phyloP scores from a whole-genome alignment of 164 flowering plant species.

The Annona cherimola region DNA sequence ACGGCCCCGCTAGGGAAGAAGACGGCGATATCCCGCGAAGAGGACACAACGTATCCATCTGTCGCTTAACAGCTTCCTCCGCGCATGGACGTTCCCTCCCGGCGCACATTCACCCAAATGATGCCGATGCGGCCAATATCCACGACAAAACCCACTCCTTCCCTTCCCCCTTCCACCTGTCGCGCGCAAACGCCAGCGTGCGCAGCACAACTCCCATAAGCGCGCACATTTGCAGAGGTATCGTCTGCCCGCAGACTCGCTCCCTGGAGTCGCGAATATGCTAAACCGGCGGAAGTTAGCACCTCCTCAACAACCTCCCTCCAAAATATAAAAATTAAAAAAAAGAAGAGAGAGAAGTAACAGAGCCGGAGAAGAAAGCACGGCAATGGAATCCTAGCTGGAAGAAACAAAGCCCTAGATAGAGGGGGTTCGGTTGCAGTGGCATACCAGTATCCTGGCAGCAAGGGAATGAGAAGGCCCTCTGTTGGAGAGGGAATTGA shows the following conservation, averaged over 20 bases:
- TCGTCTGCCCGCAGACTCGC: neutral
- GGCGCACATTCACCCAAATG: neutral
- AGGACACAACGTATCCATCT: no score
- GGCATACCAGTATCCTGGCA: conserved; percentile 70
- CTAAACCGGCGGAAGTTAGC: neutral
- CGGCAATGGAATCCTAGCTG: conserved; percentile 7
- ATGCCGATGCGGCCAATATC: no score
- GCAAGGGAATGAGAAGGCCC: conserved; percentile 89
- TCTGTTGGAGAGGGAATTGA: conserved; percentile 64
- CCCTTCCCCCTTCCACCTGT: neutral
- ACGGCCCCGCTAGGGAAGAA: no score
- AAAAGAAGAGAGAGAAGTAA: neutral
- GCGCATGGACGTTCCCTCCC: neutral
- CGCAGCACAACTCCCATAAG: neutral
- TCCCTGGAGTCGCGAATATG: neutral
- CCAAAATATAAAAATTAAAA: neutral
- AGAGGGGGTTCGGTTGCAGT: neutral
- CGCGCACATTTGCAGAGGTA: neutral
- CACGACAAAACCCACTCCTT: no score
- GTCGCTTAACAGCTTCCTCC: no score
- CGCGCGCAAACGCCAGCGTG: neutral
- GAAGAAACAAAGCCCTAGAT: neutral
- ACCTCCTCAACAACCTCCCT: neutral
- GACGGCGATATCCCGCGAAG: no score
- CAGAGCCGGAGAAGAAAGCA: neutral